Conservation (phyloP, 1,284 basidiomycete species). For the Apiotrichum mycotoxinovorans region DNA sequence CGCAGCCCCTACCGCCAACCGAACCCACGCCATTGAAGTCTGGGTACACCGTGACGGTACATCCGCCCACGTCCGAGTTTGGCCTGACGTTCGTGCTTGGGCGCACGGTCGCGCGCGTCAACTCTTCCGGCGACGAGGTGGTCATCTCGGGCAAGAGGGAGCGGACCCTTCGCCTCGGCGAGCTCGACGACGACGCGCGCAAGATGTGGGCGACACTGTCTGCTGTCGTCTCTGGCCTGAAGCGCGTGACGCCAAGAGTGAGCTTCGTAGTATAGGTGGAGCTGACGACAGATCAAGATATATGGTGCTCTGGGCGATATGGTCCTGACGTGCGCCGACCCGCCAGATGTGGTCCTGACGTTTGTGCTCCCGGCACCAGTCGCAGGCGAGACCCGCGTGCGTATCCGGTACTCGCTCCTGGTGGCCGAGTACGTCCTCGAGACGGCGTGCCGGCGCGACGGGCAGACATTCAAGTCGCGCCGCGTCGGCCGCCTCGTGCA, state of each 20-base stretch:
- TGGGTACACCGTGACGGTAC: conserved; percentile 20
- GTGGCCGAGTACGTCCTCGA: conserved; percentile 14
- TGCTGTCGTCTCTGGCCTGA: conserved; percentile 27
- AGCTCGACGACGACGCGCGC: conserved; percentile 7
- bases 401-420: conserved; percentile 21
- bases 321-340: conserved; percentile 34
- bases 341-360: conserved; percentile 36
- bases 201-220: conserved; percentile 26
- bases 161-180: background rate
- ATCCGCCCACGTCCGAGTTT: background rate
- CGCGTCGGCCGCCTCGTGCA: conserved; percentile 1
- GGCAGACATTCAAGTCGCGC: conserved; percentile 12
- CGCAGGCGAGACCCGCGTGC: conserved; percentile 9
- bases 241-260: conserved; percentile 31
- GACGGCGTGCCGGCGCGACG: conserved; percentile 1
- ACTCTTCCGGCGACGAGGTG: background rate
- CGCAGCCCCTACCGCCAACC: conserved; percentile 27
- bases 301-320: conserved; percentile 34
- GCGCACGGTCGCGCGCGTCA: background rate
- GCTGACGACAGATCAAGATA: conserved; percentile 31
- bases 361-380: conserved; percentile 12
- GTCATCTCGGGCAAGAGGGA: background rate
- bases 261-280: conserved; percentile 6
- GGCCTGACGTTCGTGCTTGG: conserved; percentile 10
- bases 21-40: conserved; percentile 11